These are phyloP conservation scores for Lathyrus aphaca DNA, from an alignment of 306 rosid genomes.

Conservation along the genomic window DNA sequence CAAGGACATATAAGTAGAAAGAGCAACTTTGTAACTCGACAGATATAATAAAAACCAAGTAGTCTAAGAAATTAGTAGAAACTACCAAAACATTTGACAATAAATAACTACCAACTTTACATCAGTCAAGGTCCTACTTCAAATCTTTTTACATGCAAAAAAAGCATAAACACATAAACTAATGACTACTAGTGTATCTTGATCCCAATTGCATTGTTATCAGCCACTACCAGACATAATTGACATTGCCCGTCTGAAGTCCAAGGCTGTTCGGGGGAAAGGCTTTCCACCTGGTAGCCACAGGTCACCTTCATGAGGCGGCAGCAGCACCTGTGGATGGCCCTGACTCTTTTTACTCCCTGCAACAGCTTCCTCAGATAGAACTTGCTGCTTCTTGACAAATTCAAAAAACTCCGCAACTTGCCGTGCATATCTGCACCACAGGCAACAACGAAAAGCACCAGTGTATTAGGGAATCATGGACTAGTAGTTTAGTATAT, in stretches of 20 bases:
- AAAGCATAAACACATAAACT: conserved; percentile 40
- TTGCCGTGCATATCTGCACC: conserved; percentile 91
- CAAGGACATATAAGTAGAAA: not conserved
- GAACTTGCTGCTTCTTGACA: conserved; percentile 75
- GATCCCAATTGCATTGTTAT: conserved; percentile 8
- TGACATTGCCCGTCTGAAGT: conserved; percentile 73
- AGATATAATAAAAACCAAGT: conserved; percentile 16
- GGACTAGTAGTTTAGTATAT: not conserved
- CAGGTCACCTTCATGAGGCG: conserved; percentile 64
- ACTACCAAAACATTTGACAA: conserved; percentile 32
- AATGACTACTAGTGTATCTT: conserved; percentile 34
- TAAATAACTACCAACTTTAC: conserved; percentile 40
- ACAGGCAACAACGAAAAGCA: conserved; percentile 25
- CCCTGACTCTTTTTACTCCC: conserved; percentile 50
- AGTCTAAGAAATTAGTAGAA: conserved; percentile 7
- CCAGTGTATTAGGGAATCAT: conserved; percentile 3
- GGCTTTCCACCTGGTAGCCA: conserved; percentile 77
- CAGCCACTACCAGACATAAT: conserved; percentile 59
- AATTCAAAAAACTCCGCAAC: conserved; percentile 91
- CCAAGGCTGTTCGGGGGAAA: conserved; percentile 67
- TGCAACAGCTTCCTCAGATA: conserved; percentile 50
- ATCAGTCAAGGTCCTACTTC: conserved; percentile 43
- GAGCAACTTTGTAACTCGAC: conserved; percentile 18
- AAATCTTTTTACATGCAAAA: conserved; percentile 56
- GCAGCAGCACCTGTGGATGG: conserved; percentile 63